Evolutionary conservation across 768 basidiomycete genomes (phyloP), one percentile per base, ranked within the genome.

Genomic region (Lepiota subincarnata): DNA sequence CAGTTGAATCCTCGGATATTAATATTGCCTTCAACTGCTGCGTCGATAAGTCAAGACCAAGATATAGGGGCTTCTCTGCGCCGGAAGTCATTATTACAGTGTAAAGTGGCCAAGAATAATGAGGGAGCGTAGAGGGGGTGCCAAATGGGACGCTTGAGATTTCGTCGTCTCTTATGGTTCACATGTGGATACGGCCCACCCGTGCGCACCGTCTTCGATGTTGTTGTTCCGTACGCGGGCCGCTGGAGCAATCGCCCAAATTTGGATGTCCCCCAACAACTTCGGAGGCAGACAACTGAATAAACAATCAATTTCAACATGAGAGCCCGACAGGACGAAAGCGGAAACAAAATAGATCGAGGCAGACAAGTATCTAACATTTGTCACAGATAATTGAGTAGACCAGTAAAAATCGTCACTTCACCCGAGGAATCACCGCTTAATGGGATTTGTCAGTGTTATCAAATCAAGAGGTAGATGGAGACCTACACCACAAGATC

Each of bases 11-110:
- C 37, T 82, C 73, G 18, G 78, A 68, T 50, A 88, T 78, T 45
- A 92, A 62, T 37, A 90, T 78, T 0, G 85, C 89, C 68, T 95
- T 90, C 50, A 91, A 75, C 58, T 86, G 84, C 64, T 96, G 92
- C 0, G 92, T 94, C 1, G 89, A 92, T 36, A 92, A 79, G 68
- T 94, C 92, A 50, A 93, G 79, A 12, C 92, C 92, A 19, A 93
- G 83, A 65, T 90, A 92, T 35, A 73, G 61, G 13, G 65, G 62
- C 12, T 44, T 59, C 20, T 58, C 26, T 42, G 44, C 46, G 31
- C 31, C 38, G 31, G 36, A 18, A 40, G 43, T 36, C 51, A 57
- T 55, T 36, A 35, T 55, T 20, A 19, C 20, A 16, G 1, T 19
- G 1, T 28, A 3, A 34, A n/a, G 13, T n/a, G 8, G 34, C 6